Percentiles rank a stretch among this genome's conserved stretches.
Conservation (phyloP, 495 filamentous ascomycete species). For the Penicillium waksmanii region DNA sequence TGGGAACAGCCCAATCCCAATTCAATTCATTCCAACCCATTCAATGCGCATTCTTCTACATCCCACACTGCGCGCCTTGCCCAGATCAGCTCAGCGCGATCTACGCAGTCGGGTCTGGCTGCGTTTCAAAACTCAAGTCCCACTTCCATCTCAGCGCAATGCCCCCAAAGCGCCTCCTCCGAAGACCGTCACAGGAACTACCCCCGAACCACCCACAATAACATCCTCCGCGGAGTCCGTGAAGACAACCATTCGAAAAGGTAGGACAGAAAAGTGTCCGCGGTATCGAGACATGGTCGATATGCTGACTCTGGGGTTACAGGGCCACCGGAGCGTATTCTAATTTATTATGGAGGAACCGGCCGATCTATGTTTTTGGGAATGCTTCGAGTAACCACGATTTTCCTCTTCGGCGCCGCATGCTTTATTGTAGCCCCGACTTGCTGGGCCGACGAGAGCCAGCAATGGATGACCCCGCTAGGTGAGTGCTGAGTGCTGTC, state of each 20-base stretch:
- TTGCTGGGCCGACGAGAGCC: conserved; percentile 54
- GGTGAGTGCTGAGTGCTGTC: conserved; percentile 38
- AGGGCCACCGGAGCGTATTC: conserved; percentile 59
- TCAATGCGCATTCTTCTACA: conserved; percentile 43
- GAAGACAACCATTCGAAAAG: conserved; percentile 35
- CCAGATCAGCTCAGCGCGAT: conserved; percentile 30
- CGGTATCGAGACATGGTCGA: neutral
- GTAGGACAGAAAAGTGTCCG: conserved; percentile 24
- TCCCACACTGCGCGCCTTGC: conserved; percentile 39
- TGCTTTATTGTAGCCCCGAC: conserved; percentile 61
- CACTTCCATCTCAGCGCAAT: conserved; percentile 31
- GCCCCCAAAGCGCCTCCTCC: conserved; percentile 23
- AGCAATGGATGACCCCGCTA: conserved; percentile 46
- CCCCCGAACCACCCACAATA: conserved; percentile 18
- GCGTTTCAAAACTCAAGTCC: conserved; percentile 37
- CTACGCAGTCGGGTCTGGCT: conserved; percentile 32
- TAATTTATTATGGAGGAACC: conserved; percentile 76
- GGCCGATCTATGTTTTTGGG: conserved; percentile 67
- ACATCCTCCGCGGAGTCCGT: conserved; percentile 22
- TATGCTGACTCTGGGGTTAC: conserved; percentile 20
- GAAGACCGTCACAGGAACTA: conserved; percentile 22
- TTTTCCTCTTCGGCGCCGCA: conserved; percentile 70
- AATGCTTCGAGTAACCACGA: conserved; percentile 67
- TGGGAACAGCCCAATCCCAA: neutral
- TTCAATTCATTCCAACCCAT: neutral